These are phyloP conservation scores for Boletellus sp. DNA, from an alignment of 768 basidiomycete genomes.

Conservation along the genomic window DNA sequence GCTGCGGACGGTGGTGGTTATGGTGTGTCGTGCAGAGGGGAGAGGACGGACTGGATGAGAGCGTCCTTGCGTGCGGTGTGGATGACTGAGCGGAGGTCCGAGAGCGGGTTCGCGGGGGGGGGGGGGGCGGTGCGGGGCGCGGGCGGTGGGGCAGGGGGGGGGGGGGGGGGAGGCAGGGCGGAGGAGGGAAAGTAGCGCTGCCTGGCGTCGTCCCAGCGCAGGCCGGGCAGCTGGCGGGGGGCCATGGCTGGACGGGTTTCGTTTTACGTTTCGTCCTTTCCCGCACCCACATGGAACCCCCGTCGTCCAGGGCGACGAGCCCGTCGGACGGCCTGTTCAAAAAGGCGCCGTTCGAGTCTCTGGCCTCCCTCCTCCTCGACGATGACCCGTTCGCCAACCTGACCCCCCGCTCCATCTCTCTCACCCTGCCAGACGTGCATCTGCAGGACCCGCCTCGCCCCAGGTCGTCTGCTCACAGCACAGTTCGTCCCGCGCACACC, in stretches of 20 bases:
- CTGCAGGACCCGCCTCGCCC: constrained; percentile 19
- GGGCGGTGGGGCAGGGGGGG: background rate
- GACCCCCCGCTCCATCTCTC: constrained; percentile 13
- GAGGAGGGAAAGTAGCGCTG: constrained; percentile 59
- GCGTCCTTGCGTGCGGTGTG: constrained; percentile 21
- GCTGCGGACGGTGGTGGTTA: constrained; percentile 26
- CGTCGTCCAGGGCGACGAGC: no score
- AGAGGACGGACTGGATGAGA: constrained; percentile 24
- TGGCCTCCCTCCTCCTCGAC: constrained; percentile 45
- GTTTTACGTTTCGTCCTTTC: background rate
- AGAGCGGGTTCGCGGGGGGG: background rate
- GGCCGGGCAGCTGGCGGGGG: constrained; percentile 46
- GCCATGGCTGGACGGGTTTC: background rate
- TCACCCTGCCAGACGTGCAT: no score
- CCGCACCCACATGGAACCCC: no score
- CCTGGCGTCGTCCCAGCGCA: constrained; percentile 49
- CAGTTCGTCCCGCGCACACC: constrained; percentile 39
- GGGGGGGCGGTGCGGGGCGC: background rate
- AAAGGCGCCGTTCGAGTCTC: background rate
- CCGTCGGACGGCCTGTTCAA: background rate
- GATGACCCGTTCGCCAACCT: constrained; percentile 75
- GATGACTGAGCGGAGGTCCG: constrained; percentile 13
- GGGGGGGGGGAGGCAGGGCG: background rate
- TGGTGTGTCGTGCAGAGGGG: background rate
- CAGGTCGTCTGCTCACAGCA: constrained; percentile 33